phyloP scores from a whole-genome alignment of 371 early-diverging fungal species.

The Syncephalastrum monosporum region DNA sequence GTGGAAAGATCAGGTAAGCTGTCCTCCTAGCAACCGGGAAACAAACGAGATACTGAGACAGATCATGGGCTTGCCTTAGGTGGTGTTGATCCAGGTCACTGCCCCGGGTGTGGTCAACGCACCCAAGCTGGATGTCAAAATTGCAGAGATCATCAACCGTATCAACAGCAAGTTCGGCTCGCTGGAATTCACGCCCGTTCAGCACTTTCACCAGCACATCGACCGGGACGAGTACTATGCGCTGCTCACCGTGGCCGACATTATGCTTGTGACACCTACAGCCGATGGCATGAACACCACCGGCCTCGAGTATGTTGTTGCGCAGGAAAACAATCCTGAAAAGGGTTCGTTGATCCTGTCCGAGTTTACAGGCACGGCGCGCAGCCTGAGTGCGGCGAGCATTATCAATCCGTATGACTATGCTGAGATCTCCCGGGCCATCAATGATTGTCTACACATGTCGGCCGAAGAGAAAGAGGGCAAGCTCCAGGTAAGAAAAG shows the following conservation, averaged over 20 bases:
- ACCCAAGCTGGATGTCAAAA: slow-evolving; percentile 66
- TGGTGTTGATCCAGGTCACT: slow-evolving; percentile 88
- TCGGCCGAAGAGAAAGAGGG: slow-evolving; percentile 82
- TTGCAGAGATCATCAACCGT: slow-evolving; percentile 86
- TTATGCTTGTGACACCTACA: slow-evolving; percentile 91
- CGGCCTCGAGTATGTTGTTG: slow-evolving; percentile 96
- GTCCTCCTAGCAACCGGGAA: too few species aligned
- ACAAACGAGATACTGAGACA: not conserved
- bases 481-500: slow-evolving; percentile 81
- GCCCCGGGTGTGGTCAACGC: slow-evolving; percentile 37
- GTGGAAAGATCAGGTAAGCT: slow-evolving; percentile 39
- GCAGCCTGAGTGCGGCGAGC: slow-evolving; percentile 82
- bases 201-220: slow-evolving; percentile 95
- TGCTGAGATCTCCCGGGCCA: slow-evolving; percentile 81
- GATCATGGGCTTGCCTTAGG: slow-evolving; percentile 18
- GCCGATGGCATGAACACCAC: slow-evolving; percentile 99
- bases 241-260: slow-evolving; percentile 91
- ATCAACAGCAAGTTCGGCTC: slow-evolving; percentile 96
- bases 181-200: slow-evolving; percentile 95
- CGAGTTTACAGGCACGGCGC: slow-evolving; percentile 95
- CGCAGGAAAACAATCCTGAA: slow-evolving; percentile 79
- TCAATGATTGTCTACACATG: slow-evolving; percentile 82
- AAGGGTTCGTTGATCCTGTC: slow-evolving; percentile 91
- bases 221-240: slow-evolving; percentile 96
- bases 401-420: slow-evolving; percentile 97